phyloP scores from a whole-genome alignment of 352 stramenopile genomes.

The Pythium aquatile region DNA sequence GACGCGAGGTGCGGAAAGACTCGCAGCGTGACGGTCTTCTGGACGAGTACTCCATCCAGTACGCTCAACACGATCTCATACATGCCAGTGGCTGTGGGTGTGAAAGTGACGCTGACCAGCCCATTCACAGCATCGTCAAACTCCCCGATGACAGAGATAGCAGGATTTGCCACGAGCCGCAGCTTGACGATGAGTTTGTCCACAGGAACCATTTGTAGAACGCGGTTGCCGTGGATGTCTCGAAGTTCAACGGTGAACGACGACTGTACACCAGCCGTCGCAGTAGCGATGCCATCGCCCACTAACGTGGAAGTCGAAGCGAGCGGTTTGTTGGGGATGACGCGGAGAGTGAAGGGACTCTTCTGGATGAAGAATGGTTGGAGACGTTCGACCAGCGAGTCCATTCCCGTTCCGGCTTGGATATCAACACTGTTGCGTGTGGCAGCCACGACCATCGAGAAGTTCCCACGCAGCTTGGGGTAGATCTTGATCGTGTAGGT shows the following conservation, averaged over 20 bases:
- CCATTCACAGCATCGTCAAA: constrained; percentile 11
- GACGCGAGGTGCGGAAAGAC: constrained; percentile 23
- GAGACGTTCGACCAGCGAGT: constrained; percentile 17
- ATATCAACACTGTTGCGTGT: constrained; percentile 14
- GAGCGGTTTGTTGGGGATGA: constrained; percentile 17
- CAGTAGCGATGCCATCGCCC: constrained; percentile 6
- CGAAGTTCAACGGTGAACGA: constrained; percentile 24
- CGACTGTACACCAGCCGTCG: constrained; percentile 5
- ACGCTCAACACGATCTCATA: constrained; percentile 21
- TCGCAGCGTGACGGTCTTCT: constrained; percentile 17
- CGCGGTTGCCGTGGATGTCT: constrained; percentile 19
- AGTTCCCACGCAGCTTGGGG: constrained; percentile 16
- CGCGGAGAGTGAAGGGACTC: constrained; percentile 22
- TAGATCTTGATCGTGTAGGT: constrained; percentile 22
- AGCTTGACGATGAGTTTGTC: constrained; percentile 12
- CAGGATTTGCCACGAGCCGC: constrained; percentile 7
- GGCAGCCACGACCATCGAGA: constrained; percentile 25
- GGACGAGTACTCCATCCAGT: constrained; percentile 6
- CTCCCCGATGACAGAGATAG: background rate
- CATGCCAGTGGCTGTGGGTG: background rate
- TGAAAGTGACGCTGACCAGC: constrained; percentile 14
- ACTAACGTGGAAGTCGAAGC: constrained; percentile 16
- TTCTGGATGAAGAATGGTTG: constrained; percentile 19
- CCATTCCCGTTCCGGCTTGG: constrained; percentile 6
- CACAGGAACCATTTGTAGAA: constrained; percentile 5